A percentile compares a stretch with the other conserved stretches of the same genome.
Conservation (phyloP, 2,329 filamentous ascomycete species). For the Cladosporium sp. region DNA sequence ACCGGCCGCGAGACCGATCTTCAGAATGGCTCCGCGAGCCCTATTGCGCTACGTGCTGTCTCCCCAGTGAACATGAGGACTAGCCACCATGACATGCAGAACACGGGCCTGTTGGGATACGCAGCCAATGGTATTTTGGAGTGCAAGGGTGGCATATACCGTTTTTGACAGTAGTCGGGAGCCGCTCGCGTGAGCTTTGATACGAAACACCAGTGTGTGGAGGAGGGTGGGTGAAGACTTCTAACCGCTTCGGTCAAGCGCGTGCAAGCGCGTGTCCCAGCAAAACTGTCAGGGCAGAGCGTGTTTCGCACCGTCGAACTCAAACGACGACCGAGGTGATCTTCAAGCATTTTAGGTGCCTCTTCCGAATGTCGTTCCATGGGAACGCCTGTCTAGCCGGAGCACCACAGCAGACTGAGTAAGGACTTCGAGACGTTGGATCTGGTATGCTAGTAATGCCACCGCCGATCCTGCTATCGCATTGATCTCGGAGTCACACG, state of each 20-base stretch:
- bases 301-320: background rate
- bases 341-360: background rate
- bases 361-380: background rate
- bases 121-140: background rate
- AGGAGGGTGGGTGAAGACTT: background rate
- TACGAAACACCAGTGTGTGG: background rate
- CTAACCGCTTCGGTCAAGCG: background rate
- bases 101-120: constrained; percentile 4
- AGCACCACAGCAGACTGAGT: background rate
- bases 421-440: background rate
- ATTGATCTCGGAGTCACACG: background rate
- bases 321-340: background rate
- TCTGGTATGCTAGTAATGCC: background rate
- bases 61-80: background rate
- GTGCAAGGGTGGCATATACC: background rate
- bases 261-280: background rate
- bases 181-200: background rate
- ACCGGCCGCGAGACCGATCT: constrained; percentile 6
- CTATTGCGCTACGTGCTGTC: background rate
- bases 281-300: background rate
- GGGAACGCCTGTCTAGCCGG: background rate
- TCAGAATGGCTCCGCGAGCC: constrained; percentile 1
- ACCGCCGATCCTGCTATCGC: background rate
- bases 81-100: background rate
- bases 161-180: background rate